Conservation (phyloP, 2,329 filamentous ascomycete genomes). For the Corinectria fuckeliana region DNA sequence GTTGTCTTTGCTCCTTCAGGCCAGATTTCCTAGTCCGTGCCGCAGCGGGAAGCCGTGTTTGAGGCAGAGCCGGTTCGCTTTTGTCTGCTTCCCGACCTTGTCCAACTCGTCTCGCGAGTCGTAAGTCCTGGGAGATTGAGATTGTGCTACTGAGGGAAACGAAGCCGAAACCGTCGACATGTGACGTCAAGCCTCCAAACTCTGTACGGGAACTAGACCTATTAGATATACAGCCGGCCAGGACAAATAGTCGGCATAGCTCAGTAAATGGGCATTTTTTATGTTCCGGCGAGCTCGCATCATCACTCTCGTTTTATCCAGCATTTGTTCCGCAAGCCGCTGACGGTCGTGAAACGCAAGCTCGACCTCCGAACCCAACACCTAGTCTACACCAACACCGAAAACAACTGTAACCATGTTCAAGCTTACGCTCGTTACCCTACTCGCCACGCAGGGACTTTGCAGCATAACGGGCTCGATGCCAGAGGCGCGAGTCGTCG, state of each 20-base stretch:
- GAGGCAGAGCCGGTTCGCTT: neutral
- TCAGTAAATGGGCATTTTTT: neutral
- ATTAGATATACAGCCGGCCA: neutral
- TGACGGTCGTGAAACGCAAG: neutral
- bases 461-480: neutral
- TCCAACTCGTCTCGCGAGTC: conserved; percentile 1
- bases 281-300: neutral
- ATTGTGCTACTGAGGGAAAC: neutral
- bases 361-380: neutral
- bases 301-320: neutral
- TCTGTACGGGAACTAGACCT: conserved; percentile 2
- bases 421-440: neutral
- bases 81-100: neutral
- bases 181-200: neutral
- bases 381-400: neutral
- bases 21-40: neutral
- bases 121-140: no score
- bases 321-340: neutral
- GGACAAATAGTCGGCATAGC: neutral
- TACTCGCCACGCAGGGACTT: conserved; percentile 4
- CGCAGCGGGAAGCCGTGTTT: conserved; percentile 3
- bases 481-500: neutral
- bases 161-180: conserved; percentile 5
- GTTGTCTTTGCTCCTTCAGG: neutral
- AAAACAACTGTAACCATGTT: conserved; percentile 14